Percentiles rank a stretch among this genome's conserved stretches.
Conservation (phyloP, 2,329 filamentous ascomycete genomes). For the Claviceps lovelessii region DNA sequence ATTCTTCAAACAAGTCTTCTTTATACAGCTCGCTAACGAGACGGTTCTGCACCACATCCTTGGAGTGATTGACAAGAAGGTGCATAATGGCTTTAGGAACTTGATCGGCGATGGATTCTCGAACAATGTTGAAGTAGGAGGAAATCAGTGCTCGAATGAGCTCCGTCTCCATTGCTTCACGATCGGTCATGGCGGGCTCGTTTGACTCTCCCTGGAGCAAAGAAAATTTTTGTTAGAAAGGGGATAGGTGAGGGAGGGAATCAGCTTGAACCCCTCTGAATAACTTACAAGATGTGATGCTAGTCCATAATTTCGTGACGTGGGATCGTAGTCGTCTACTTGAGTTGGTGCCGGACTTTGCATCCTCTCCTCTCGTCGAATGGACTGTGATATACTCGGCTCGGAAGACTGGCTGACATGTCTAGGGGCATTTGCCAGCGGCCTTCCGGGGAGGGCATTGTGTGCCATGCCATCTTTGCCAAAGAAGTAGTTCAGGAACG, state of each 20-base stretch:
- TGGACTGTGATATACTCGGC: conserved; percentile 69
- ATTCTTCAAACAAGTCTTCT: conserved; percentile 76
- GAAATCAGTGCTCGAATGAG: conserved; percentile 92
- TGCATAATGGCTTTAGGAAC: conserved; percentile 99
- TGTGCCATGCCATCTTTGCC: conserved; percentile 67
- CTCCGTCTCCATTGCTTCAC: conserved; percentile 94
- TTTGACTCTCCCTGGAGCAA: conserved; percentile 38
- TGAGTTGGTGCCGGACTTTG: conserved; percentile 33
- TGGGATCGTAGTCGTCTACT: conserved; percentile 30
- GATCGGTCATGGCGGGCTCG: conserved; percentile 82
- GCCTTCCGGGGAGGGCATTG: conserved; percentile 20
- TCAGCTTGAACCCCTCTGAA: background rate
- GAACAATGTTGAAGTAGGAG: conserved; percentile 98
- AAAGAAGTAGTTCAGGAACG: conserved; percentile 97
- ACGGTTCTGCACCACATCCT: conserved; percentile 93
- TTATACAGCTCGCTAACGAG: conserved; percentile 93
- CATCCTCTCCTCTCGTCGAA: conserved; percentile 53
- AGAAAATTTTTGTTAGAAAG: conserved; percentile 7
- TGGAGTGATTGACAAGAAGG: conserved; percentile 92
- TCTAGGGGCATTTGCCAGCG: conserved; percentile 24
- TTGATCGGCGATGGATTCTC: conserved; percentile 95
- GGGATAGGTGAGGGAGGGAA: background rate
- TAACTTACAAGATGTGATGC: conserved; percentile 46
- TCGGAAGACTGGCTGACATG: conserved; percentile 70
- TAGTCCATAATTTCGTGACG: conserved; percentile 23